Percentiles rank a stretch among this genome's conserved stretches.
These are phyloP conservation scores for Plasmodium gaboni DNA, from an alignment of 169 alveolate species.

Conservation along the genomic window DNA sequence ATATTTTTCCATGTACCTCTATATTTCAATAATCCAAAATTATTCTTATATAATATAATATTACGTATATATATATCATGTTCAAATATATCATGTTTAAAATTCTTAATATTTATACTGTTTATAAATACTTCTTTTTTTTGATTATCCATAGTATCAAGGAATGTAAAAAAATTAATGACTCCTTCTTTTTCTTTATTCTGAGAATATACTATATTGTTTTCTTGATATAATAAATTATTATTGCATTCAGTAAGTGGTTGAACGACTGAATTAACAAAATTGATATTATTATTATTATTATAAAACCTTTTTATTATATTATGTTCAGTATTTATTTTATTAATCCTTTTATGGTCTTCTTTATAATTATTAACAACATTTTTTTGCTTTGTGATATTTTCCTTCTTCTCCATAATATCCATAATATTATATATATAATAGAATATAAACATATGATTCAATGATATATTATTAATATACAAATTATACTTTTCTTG, in stretches of 20 bases:
- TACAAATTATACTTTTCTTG: slow-evolving; percentile 74
- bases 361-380: not conserved
- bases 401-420: not conserved
- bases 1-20: slow-evolving; percentile 28
- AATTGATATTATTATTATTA: not conserved
- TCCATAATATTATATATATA: slow-evolving; percentile 34
- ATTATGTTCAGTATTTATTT: not conserved
- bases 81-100: too few species aligned
- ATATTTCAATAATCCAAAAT: slow-evolving; percentile 23
- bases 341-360: not conserved
- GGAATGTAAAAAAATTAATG: slow-evolving; percentile 35
- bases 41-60: not conserved
- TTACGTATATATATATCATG: slow-evolving; percentile 10
- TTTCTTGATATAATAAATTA: not conserved
- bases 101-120: slow-evolving; percentile 2
- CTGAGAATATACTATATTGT: not conserved
- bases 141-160: slow-evolving; percentile 19
- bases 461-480: slow-evolving; percentile 65
- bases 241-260: not conserved
- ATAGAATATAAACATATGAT: slow-evolving; percentile 62
- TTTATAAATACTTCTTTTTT: slow-evolving; percentile 26
- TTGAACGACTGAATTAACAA: not conserved
- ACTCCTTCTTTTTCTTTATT: not conserved
- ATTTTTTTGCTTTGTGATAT: not conserved
- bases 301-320: not conserved